A percentile compares a stretch with the other conserved stretches of the same genome.
Evolutionary conservation across 1,284 basidiomycete genomes (phyloP).

Genomic region (Schizophyllum amplum): DNA sequence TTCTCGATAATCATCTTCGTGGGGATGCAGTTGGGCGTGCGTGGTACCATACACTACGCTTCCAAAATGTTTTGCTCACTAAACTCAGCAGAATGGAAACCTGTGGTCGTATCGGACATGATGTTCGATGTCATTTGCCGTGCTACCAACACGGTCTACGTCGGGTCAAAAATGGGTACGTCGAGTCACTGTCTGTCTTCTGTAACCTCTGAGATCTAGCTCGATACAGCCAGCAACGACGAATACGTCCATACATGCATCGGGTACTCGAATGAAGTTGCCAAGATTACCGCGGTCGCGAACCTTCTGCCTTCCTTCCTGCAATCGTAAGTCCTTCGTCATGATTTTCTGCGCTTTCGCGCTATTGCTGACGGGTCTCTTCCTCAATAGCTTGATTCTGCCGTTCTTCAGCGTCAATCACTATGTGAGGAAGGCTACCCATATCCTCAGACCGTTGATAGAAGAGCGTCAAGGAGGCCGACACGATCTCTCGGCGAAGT

Average conservation of each 20-base stretch:
- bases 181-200: no score
- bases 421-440: background rate
- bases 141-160: background rate
- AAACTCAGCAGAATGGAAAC: background rate
- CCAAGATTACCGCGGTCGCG: background rate
- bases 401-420: background rate
- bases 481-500: background rate
- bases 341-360: background rate
- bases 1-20: background rate
- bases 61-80: background rate
- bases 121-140: background rate
- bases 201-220: no score
- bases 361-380: no score
- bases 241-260: background rate
- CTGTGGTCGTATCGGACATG: background rate
- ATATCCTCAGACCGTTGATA: background rate
- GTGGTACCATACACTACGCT: background rate
- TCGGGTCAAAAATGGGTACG: background rate
- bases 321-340: background rate
- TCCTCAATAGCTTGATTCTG: background rate
- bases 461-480: background rate
- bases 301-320: no score
- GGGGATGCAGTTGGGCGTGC: background rate
- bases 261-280: no score
- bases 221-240: no score